phyloP scores from a whole-genome alignment of 2,329 filamentous ascomycete genomes.

The Beauveria medogensis region DNA sequence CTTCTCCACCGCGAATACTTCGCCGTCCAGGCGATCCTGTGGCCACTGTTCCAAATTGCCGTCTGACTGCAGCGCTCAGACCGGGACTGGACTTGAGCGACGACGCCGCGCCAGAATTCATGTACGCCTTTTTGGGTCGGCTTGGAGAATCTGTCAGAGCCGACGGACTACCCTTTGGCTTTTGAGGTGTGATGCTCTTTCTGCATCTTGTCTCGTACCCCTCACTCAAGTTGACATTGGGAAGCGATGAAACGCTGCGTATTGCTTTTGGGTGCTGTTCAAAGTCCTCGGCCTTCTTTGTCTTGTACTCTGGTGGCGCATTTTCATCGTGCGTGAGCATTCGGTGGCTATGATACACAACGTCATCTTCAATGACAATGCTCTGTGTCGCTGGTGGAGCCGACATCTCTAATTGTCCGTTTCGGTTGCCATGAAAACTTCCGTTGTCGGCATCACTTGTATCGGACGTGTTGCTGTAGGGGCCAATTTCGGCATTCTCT shows the following conservation, averaged over 20 bases:
- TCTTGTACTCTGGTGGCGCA: neutral
- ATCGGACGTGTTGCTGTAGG: conserved; percentile 14
- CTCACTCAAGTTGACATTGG: conserved; percentile 13
- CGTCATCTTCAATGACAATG: conserved; percentile 5
- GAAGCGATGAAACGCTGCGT: conserved; percentile 20
- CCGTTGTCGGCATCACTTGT: neutral
- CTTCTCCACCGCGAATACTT: conserved; percentile 1
- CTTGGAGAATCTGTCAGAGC: conserved; percentile 8
- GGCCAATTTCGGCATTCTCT: conserved; percentile 42
- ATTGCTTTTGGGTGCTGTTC: neutral
- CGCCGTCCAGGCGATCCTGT: conserved; percentile 7
- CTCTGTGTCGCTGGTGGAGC: neutral
- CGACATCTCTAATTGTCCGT: neutral
- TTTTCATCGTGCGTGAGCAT: neutral
- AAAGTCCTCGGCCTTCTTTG: neutral
- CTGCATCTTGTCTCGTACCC: neutral
- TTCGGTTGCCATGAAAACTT: neutral
- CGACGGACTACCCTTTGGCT: conserved; percentile 8
- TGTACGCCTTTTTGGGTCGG: conserved; percentile 10
- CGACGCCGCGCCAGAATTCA: conserved; percentile 15
- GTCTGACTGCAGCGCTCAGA: conserved; percentile 13
- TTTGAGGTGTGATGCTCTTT: neutral
- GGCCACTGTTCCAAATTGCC: conserved; percentile 12
- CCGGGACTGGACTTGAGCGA: conserved; percentile 24
- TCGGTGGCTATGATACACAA: neutral